Percentiles rank a stretch among this genome's conserved stretches.
These are phyloP conservation scores for Pseudogymnoascus verrucosus DNA, from an alignment of 2,329 filamentous ascomycete genomes.

Conservation along the genomic window DNA sequence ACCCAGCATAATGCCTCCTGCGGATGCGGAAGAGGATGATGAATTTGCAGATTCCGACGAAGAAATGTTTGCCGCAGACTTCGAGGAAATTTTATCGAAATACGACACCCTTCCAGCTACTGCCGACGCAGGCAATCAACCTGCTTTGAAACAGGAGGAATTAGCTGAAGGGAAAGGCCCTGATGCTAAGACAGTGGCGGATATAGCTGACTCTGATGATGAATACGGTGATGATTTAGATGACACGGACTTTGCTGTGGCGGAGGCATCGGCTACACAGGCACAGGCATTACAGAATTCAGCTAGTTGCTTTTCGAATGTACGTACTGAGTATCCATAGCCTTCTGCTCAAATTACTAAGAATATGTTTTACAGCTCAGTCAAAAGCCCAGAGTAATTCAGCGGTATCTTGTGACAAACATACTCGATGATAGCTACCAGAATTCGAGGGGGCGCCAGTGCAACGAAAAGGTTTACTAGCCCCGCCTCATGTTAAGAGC, in stretches of 20 bases:
- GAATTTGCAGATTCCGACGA: constrained; percentile 63
- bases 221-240: constrained; percentile 63
- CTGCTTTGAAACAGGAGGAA: background rate
- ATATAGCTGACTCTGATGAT: constrained; percentile 50
- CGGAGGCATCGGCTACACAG: constrained; percentile 66
- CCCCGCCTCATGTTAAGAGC: background rate
- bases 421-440: constrained; percentile 62
- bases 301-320: constrained; percentile 34
- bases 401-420: constrained; percentile 76
- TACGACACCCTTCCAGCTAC: constrained; percentile 36
- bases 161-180: constrained; percentile 15
- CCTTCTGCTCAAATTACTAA: constrained; percentile 43
- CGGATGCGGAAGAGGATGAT: constrained; percentile 31
- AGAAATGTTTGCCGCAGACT: constrained; percentile 49
- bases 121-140: constrained; percentile 15
- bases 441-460: constrained; percentile 50
- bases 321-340: constrained; percentile 41
- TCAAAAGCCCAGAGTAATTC: constrained; percentile 64
- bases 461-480: constrained; percentile 56
- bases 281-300: constrained; percentile 48
- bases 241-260: constrained; percentile 67
- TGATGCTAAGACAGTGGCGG: constrained; percentile 30
- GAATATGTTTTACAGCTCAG: constrained; percentile 51
- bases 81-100: constrained; percentile 49
- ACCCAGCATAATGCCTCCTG: background rate